Evolutionary conservation across 2,329 filamentous ascomycete genomes (phyloP).

Genomic region (Ophiostoma sp.): DNA sequence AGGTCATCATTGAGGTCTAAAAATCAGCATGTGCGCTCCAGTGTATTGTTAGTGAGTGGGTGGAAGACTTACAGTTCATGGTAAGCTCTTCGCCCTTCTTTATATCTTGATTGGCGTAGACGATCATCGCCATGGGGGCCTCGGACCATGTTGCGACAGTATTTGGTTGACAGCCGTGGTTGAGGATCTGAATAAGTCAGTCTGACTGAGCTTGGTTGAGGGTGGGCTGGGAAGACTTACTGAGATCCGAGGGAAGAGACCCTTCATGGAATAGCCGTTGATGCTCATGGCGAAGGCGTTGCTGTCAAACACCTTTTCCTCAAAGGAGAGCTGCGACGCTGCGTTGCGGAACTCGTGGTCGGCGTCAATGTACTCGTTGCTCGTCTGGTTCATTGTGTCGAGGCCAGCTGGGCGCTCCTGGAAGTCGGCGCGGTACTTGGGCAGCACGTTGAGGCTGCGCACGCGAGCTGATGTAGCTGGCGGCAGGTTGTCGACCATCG

Average conservation of each 20-base stretch:
- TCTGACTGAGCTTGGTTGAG: too few relatives aligned
- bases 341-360: neutral
- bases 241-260: slow-evolving; percentile 21
- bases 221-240: slow-evolving; percentile 1
- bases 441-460: slow-evolving; percentile 15
- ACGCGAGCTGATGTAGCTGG: neutral
- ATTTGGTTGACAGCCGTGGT: slow-evolving; percentile 31
- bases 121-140: slow-evolving; percentile 27
- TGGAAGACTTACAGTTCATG: slow-evolving; percentile 30
- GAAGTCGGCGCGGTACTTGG: slow-evolving; percentile 12
- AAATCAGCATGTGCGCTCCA: neutral
- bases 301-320: slow-evolving; percentile 34
- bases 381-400: neutral
- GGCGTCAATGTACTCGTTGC: neutral
- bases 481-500: slow-evolving; percentile 20
- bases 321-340: slow-evolving; percentile 25
- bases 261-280: slow-evolving; percentile 28
- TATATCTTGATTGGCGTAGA: slow-evolving; percentile 30
- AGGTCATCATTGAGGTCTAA: slow-evolving; percentile 26
- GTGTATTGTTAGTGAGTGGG: neutral
- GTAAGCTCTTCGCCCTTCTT: slow-evolving; percentile 31
- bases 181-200: slow-evolving; percentile 24
- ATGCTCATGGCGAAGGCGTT: slow-evolving; percentile 33
- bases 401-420: neutral
- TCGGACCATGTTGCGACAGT: slow-evolving; percentile 17